Conservation (phyloP, 1,284 basidiomycete species). For the Apiotrichum akiyoshidainum region DNA sequence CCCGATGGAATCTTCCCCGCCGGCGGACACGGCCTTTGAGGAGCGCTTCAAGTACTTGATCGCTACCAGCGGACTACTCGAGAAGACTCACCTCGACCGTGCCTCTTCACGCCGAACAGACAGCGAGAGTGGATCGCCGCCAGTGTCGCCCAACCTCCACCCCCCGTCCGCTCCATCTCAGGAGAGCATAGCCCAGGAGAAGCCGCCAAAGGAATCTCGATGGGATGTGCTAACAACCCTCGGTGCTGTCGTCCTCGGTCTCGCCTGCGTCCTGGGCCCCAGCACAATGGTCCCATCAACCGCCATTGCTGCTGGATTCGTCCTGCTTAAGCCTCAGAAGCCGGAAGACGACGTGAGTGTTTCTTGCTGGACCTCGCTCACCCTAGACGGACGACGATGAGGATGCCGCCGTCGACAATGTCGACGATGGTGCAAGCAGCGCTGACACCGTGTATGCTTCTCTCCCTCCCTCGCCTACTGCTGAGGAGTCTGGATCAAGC, state of each 20-base stretch:
- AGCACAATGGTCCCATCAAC: constrained; percentile 5
- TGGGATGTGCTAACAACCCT: constrained; percentile 5
- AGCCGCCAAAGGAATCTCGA: background rate
- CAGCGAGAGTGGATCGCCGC: background rate
- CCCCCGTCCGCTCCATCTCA: background rate
- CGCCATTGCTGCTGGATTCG: constrained; percentile 11
- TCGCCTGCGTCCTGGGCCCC: constrained; percentile 7
- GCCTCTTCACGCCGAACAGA: background rate
- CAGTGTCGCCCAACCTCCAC: background rate
- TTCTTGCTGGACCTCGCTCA: too few species aligned
- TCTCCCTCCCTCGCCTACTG: background rate
- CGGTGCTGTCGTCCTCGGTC: background rate
- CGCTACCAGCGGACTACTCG: constrained; percentile 41
- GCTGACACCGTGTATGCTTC: background rate
- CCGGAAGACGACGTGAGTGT: background rate
- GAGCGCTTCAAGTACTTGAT: constrained; percentile 46
- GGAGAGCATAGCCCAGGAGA: background rate
- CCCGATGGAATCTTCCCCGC: constrained; percentile 1
- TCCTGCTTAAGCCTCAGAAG: background rate
- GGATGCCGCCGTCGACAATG: background rate
- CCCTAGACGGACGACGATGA: background rate
- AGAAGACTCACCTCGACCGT: constrained; percentile 22
- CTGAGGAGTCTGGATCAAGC: background rate
- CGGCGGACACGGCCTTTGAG: constrained; percentile 27
- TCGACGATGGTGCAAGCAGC: background rate